These are phyloP conservation scores for Dittrichia graveolens DNA, from an alignment of 129 eudicot genomes.

Conservation along the genomic window DNA sequence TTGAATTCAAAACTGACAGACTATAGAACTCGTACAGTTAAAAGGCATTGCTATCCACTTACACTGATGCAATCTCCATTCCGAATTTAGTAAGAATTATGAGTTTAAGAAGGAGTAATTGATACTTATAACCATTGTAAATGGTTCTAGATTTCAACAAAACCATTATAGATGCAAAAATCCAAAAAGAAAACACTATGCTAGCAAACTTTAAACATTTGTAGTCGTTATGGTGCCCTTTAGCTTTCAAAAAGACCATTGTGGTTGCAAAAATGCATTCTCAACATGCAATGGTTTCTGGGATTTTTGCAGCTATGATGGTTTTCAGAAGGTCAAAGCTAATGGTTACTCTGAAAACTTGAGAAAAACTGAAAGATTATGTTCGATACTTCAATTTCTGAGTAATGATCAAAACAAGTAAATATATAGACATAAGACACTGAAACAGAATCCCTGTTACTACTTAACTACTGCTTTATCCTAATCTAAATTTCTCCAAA, in stretches of 20 bases:
- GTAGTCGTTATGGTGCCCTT: neutral
- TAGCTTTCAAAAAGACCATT: neutral
- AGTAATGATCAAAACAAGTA: neutral
- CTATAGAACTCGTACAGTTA: neutral
- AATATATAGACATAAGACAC: neutral
- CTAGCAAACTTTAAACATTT: neutral
- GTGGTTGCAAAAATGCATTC: neutral
- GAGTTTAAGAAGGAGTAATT: neutral
- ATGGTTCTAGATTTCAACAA: neutral
- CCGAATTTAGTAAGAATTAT: neutral
- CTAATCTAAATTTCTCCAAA: neutral
- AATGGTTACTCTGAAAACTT: neutral
- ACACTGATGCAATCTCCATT: neutral
- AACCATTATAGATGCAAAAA: neutral
- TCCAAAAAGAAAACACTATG: neutral
- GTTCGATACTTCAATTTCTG: neutral
- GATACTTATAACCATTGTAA: conserved; percentile 12
- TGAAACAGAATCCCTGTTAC: neutral
- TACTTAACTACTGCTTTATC: neutral
- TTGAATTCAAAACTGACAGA: neutral
- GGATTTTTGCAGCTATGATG: neutral
- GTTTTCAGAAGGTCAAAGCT: neutral
- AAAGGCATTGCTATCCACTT: neutral
- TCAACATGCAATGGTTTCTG: neutral
- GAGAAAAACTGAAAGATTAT: neutral